These are phyloP conservation scores for Miamiensis avidus DNA, from an alignment of 169 alveolate genomes.

Conservation along the genomic window DNA sequence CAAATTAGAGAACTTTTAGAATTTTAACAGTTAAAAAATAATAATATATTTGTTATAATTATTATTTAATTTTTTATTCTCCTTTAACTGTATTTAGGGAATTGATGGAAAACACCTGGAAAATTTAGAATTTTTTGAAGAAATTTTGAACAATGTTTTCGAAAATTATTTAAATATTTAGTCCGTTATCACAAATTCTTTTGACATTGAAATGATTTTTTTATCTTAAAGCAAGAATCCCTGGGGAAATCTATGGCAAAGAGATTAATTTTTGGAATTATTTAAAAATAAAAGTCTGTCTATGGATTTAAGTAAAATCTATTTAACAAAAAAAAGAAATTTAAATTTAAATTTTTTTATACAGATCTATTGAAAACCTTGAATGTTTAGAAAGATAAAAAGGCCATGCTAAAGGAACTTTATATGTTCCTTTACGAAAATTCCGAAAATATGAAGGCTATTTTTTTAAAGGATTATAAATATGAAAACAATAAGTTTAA, in stretches of 20 bases:
- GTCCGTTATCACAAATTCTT: background rate
- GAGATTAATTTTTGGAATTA: background rate
- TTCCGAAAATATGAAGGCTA: background rate
- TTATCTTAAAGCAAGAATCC: background rate
- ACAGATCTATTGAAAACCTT: background rate
- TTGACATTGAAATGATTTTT: background rate
- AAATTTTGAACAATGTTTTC: background rate
- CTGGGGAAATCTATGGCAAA: background rate
- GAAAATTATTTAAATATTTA: background rate
- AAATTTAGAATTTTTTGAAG: background rate
- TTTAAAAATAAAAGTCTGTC: background rate
- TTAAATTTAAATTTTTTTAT: no score
- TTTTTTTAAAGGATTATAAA: background rate
- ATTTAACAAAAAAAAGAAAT: no score
- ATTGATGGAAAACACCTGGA: background rate
- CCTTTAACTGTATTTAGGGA: background rate
- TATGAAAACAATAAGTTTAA: background rate
- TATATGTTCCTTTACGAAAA: background rate
- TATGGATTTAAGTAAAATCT: background rate
- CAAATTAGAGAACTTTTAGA: background rate
- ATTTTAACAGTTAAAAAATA: background rate
- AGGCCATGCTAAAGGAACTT: background rate
- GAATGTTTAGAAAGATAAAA: background rate
- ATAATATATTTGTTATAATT: no score
- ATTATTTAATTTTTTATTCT: no score